Evolutionary conservation across 1,139 yeast species (phyloP).

Genomic region (Scheffersomyces parashehatae): DNA sequence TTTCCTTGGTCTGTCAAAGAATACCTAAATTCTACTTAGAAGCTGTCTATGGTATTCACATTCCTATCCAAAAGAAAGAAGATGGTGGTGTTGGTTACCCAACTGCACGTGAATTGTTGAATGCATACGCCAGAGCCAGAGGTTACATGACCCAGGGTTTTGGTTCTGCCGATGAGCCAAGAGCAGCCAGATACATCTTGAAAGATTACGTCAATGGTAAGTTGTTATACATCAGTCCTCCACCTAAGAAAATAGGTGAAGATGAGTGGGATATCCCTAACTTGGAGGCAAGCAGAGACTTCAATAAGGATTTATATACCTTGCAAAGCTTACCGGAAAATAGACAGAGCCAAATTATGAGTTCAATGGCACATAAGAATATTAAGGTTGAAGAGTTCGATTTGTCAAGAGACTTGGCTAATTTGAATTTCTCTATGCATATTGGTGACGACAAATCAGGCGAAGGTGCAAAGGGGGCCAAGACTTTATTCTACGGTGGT

Average conservation of each 20-base stretch:
- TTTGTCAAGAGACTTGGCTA: constrained; percentile 66
- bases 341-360: constrained; percentile 68
- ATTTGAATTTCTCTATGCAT: constrained; percentile 79
- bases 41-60: constrained; percentile 91
- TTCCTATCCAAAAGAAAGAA: constrained; percentile 67
- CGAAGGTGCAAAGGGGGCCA: constrained; percentile 42
- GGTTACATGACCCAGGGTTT: constrained; percentile 98
- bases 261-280: constrained; percentile 38
- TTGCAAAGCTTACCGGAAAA: constrained; percentile 66
- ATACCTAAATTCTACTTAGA: constrained; percentile 88
- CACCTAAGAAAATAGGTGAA: constrained; percentile 58
- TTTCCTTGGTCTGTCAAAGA: constrained; percentile 80
- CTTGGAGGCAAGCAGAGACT: constrained; percentile 53
- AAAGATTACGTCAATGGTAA: constrained; percentile 96
- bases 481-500: constrained; percentile 67
- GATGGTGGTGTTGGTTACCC: constrained; percentile 93
- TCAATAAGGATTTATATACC: constrained; percentile 73
- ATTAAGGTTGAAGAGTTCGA: constrained; percentile 56
- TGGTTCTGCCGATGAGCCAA: constrained; percentile 94
- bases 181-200: constrained; percentile 89
- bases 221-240: constrained; percentile 81
- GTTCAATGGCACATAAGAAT: constrained; percentile 59
- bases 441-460: constrained; percentile 36
- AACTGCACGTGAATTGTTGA: constrained; percentile 83
- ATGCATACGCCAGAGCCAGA: constrained; percentile 93